A percentile compares a stretch with the other conserved stretches of the same genome.
These are phyloP conservation scores for Hibiscus syriacus DNA, from an alignment of 345 rosid genomes.

Conservation along the genomic window DNA sequence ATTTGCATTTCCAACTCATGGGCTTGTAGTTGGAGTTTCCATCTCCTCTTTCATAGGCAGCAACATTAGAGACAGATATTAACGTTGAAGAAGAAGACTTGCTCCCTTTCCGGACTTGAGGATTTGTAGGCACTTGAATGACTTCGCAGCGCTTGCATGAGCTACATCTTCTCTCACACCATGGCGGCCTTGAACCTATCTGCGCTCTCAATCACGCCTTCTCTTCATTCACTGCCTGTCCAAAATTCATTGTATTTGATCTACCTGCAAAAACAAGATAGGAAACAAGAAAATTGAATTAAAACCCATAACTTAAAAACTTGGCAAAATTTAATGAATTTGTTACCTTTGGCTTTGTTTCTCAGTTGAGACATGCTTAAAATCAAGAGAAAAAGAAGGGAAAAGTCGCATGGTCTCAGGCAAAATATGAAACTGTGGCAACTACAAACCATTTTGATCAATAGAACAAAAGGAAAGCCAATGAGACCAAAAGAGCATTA, in stretches of 20 bases:
- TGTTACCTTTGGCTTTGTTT: slow-evolving; percentile 53
- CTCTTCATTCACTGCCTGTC: slow-evolving; percentile 21
- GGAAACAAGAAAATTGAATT: background rate
- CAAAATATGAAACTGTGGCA: slow-evolving; percentile 1
- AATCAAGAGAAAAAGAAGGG: slow-evolving; percentile 40
- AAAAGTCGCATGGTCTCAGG: slow-evolving; percentile 16
- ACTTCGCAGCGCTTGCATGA: slow-evolving; percentile 78
- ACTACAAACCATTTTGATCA: slow-evolving; percentile 23
- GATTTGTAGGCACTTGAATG: slow-evolving; percentile 84
- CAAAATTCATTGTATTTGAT: slow-evolving; percentile 21
- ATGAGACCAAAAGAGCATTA: background rate
- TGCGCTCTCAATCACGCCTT: slow-evolving; percentile 40
- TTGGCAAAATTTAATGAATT: background rate
- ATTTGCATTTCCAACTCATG: slow-evolving; percentile 96
- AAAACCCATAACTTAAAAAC: background rate
- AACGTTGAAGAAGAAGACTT: slow-evolving; percentile 18
- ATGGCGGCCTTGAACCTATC: slow-evolving; percentile 90
- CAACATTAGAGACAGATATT: slow-evolving; percentile 17
- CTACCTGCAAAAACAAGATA: slow-evolving; percentile 41
- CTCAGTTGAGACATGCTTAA: slow-evolving; percentile 44
- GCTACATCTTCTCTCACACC: slow-evolving; percentile 74
- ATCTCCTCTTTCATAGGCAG: slow-evolving; percentile 51
- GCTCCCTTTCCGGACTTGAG: slow-evolving; percentile 32
- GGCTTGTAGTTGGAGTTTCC: slow-evolving; percentile 67
- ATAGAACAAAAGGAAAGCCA: background rate